Evolutionary conservation across 2,329 filamentous ascomycete species (phyloP), one percentile per base, ranked within the genome.

Genomic region (Nannizziopsis barbatae): DNA sequence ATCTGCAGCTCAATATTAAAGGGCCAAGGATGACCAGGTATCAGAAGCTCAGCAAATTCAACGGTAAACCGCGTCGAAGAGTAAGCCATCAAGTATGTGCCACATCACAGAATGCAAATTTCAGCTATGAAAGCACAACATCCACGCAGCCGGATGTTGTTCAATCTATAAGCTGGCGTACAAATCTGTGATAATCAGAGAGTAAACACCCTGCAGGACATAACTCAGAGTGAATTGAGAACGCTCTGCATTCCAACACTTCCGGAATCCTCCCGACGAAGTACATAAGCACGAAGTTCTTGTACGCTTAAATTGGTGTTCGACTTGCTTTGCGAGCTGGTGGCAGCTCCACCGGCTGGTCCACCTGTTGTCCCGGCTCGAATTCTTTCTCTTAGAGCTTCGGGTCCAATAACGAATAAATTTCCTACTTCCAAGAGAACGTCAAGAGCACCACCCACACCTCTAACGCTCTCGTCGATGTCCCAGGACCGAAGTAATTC

Each of bases 381-480:
- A 46, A 81, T 76, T 58, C 84, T 76, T 66, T 89, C 84, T 43
- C 79, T 73, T 52, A 89, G 69, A 32, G 84, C 84, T 65, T 89
- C 84, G 9, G 83, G 79, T 1, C 87, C 86, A 59, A 98, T 86
- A 54, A 98, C 94, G 64, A 98, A 98, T 46, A 98, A 70, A 61
- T 89, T 95, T 9, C 89, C 90, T 50, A 98, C 87, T 71, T 98
- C 92, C 20, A 87, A 83, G 52, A 98, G 69, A 40, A 95, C 78
- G 69, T 98, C 90, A 55, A 95, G 78, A 47, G 79, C 77, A 18
- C 75, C 75, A 59, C 61, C 61, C 2, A 64, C 60, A 5, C 61
- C 62, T 47, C 68, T 67, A 42, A 65, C 58, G n/a, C 84, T 79
- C 57, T 81, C 81, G 46, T 77, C 75, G 36, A 89, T 72, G 22